Evolutionary conservation across 2,329 filamentous ascomycete species (phyloP), one percentile per base, ranked within the genome.

Genomic region (Aspergillus piperis): DNA sequence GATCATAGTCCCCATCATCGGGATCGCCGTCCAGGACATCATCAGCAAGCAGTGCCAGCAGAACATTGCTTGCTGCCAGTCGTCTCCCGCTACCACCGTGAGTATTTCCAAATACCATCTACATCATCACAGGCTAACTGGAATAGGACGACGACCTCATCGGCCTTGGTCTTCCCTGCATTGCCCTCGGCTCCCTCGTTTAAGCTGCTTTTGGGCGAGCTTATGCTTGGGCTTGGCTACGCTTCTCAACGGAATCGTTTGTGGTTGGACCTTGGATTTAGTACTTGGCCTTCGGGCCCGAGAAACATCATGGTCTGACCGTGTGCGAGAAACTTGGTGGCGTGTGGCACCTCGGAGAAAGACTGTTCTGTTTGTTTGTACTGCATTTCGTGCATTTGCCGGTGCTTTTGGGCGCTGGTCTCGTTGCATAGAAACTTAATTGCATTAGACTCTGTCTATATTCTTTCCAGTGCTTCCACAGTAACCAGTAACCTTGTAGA

Each of bases 51-150:
- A 75, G 66, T 76, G 74, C 74, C 71, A 76, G 71, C 71, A 74
- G 68, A 76, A 76, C 73, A 75, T 76, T 66, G 73, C 74, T 55
- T 76, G 74, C 61, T 76, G 74, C 73, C 73, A 76, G 74, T 69
- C 71, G 65, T 71, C 72, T 57, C 65, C 68, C 25, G 67, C 69
- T 66, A 62, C 62, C 55, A 71, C 73, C 63, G 70, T 73, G 41
- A 65, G 72, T 70, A 42, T 19, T 5, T 4, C 2, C 1, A 0
- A 1, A 10, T 21, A 6, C 0, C 11, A 0, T 2, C 11, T 15
- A 0, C 0, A 1, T 5, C 8, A 2, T 32, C 47, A 36, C 8
- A 8, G 10, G 3, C 62, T 64, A 63, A 68, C 60, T 23, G 5
- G 2, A 11, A 10, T 36, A 76, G 74, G 65, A 68, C 60, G 70